These are phyloP conservation scores for Vanderwaltozyma verrucispora DNA, from an alignment of 805 yeast genomes.

Conservation along the genomic window DNA sequence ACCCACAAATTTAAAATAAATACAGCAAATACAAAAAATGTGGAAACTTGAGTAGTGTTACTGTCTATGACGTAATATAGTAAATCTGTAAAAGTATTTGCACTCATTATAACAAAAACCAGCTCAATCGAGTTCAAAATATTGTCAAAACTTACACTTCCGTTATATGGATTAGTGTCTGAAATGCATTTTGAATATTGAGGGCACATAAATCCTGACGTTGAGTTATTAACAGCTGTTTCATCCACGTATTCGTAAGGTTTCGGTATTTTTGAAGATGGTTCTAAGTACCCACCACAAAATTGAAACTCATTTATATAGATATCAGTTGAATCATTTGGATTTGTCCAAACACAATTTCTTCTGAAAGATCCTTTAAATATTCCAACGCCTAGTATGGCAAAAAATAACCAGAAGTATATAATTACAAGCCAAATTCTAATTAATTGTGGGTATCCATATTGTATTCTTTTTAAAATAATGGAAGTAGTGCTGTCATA, in stretches of 20 bases:
- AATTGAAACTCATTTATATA: neutral
- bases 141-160: slow-evolving; percentile 1
- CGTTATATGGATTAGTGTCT: neutral
- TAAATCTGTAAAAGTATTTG: slow-evolving; percentile 1
- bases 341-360: slow-evolving; percentile 2
- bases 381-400: neutral
- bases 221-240: neutral
- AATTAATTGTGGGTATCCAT: neutral
- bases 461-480: neutral
- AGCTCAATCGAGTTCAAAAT: slow-evolving; percentile 1
- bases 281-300: slow-evolving; percentile 1
- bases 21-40: neutral
- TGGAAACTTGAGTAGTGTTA: neutral
- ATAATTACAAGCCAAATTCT: neutral
- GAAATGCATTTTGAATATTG: slow-evolving; percentile 1
- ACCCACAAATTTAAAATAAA: neutral
- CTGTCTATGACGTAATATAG: slow-evolving; percentile 1
- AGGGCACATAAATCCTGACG: neutral
- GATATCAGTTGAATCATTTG: neutral
- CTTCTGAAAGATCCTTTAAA: slow-evolving; percentile 1
- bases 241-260: slow-evolving; percentile 1
- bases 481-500: neutral
- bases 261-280: neutral
- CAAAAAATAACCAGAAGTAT: slow-evolving; percentile 1
- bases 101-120: slow-evolving; percentile 1